Conservation (phyloP, 2,329 filamentous ascomycete species). For the Colletotrichum liaoningense region DNA sequence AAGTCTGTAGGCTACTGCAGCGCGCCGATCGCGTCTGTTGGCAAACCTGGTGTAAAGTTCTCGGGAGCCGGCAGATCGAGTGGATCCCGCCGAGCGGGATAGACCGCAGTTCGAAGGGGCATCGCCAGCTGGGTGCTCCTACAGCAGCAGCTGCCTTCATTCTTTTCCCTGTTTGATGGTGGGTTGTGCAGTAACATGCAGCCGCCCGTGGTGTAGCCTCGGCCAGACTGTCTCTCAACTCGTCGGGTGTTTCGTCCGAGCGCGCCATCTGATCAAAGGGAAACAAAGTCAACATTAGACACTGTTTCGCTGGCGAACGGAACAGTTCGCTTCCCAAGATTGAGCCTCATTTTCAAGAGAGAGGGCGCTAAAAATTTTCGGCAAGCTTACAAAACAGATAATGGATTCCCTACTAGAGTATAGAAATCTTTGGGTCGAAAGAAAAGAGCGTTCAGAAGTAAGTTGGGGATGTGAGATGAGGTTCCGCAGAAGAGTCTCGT, state of each 20-base stretch:
- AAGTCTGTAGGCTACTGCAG: neutral
- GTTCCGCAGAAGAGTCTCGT: constrained; percentile 8
- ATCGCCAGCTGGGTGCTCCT: neutral
- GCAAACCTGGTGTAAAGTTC: neutral
- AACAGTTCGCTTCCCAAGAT: neutral
- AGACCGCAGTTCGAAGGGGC: neutral
- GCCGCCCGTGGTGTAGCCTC: neutral
- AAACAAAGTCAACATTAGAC: constrained; percentile 16
- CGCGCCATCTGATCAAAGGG: constrained; percentile 11
- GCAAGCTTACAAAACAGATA: neutral
- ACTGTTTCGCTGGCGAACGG: constrained; percentile 13
- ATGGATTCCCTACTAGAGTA: neutral
- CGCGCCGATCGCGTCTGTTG: neutral
- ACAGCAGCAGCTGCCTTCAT: too few species aligned
- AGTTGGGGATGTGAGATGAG: constrained; percentile 1
- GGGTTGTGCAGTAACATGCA: neutral
- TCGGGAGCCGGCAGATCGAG: neutral
- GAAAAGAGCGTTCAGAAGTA: neutral
- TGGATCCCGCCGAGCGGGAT: neutral
- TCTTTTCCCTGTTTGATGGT: neutral
- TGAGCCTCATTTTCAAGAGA: neutral
- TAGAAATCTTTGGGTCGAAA: neutral
- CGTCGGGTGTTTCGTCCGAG: constrained; percentile 17
- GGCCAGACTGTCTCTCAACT: neutral
- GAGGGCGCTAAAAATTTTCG: neutral